Conservation (phyloP, 805 yeast genomes). For the Metschnikowia reukaufii region DNA sequence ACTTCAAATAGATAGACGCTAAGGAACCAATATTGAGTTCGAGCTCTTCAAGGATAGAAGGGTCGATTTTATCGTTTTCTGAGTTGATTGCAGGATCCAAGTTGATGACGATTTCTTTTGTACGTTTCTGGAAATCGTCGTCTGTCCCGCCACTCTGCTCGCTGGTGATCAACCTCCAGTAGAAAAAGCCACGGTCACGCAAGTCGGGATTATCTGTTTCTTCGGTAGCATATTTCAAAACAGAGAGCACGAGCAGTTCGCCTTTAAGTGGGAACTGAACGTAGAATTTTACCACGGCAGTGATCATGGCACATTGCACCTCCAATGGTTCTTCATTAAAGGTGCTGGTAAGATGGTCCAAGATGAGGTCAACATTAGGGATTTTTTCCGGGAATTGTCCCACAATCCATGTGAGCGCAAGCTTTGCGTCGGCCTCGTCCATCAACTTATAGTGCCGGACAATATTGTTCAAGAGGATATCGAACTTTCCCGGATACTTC, state of each 20-base stretch:
- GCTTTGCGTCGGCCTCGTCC: conserved; percentile 75
- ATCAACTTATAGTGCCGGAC: conserved; percentile 43
- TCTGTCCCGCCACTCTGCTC: conserved; percentile 26
- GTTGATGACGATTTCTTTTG: conserved; percentile 55
- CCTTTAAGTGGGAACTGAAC: conserved; percentile 54
- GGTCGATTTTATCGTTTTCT: conserved; percentile 70
- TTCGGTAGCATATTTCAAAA: conserved; percentile 70
- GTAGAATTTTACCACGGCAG: conserved; percentile 72
- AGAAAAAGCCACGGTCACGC: conserved; percentile 80
- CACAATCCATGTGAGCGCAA: conserved; percentile 79
- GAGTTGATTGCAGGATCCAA: conserved; percentile 62
- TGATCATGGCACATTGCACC: conserved; percentile 71
- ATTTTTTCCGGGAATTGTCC: conserved; percentile 66
- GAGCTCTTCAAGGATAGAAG: conserved; percentile 70
- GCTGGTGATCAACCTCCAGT: conserved; percentile 73
- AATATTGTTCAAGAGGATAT: conserved; percentile 30
- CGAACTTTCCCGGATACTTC: conserved; percentile 63
- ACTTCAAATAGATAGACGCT: conserved; percentile 81
- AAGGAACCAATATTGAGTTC: conserved; percentile 79
- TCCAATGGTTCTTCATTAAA: conserved; percentile 67
- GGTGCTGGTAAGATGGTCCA: conserved; percentile 39
- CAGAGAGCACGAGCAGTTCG: conserved; percentile 55
- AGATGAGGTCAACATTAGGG: conserved; percentile 41
- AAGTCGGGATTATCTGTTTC: conserved; percentile 79
- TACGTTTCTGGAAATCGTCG: conserved; percentile 40